Evolutionary conservation across 805 yeast genomes (phyloP), one percentile per base, ranked within the genome.

Genomic region (Myxozyma vanderwaltii): DNA sequence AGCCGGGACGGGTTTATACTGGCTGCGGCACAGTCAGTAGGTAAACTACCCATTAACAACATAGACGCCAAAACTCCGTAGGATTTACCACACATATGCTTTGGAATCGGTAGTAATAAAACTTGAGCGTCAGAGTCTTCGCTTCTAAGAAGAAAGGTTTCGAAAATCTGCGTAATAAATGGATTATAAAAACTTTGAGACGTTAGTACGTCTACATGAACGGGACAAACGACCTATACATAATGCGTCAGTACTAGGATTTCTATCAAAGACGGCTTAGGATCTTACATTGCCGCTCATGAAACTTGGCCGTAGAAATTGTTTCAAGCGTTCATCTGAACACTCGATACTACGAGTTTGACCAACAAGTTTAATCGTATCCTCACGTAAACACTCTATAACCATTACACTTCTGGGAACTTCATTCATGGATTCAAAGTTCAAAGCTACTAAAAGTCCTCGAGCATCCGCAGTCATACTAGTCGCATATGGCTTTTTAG

Each of bases 241-340:
- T n/a, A n/a, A n/a, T n/a, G n/a, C n/a, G n/a, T 58, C 49, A 52
- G 53, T 31, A n/a, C 19, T 27, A 7, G 5, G 21, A 10, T 3
- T 24, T 27, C 36, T 5, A 21, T 15, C 4, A 47, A 24, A 36
- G 15, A 26, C n/a, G 5, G 31, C 15, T 26, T 15, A 10, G 6
- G 8, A 15, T 29, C 51, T 19, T 45, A 51, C 56, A 29, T 52
- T 52, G 7, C 61, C 61, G 36, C 53, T 51, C 56, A 57, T 57
- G 45, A 57, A 57, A n/a, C 61, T 57, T 6, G 61, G 56, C 17
- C 61, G 40, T 44, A 57, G 36, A 31, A 57, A 57, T 31, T 26
- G 56, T 35, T 38, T 50, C 19, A 57, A 36, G 12, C 54, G 56
- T 17, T 51, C 56, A 31, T 57, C 56, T 2, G 36, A 17, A 19